Percentiles rank a stretch among this genome's conserved stretches.
Conservation (phyloP, 495 filamentous ascomycete genomes). For the Aeminium ludgeri region DNA sequence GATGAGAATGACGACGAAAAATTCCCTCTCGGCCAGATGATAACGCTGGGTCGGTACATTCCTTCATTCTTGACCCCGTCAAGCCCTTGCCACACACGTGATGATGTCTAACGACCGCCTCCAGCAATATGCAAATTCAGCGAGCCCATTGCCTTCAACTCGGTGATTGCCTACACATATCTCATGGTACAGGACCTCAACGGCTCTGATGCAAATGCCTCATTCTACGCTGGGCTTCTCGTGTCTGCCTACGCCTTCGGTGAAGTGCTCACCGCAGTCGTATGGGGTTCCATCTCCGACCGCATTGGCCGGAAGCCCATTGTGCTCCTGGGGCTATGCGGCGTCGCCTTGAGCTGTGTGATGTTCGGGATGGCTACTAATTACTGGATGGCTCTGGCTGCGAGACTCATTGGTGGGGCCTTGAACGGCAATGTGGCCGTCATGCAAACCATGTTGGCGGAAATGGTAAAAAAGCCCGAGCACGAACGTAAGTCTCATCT, state of each 20-base stretch:
- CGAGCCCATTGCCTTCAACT: conserved; percentile 20
- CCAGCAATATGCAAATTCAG: conserved; percentile 18
- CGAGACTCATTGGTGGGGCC: conserved; percentile 14
- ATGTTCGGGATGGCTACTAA: conserved; percentile 16
- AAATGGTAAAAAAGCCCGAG: conserved; percentile 16
- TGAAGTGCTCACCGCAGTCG: conserved; percentile 24
- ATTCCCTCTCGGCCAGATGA: conserved; percentile 1
- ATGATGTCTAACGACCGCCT: background rate
- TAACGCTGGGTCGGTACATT: background rate
- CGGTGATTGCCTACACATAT: conserved; percentile 17
- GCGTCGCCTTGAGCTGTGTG: conserved; percentile 13
- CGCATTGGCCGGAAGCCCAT: conserved; percentile 77
- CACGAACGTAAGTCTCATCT: conserved; percentile 16
- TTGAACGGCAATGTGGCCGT: conserved; percentile 20
- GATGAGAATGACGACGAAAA: background rate
- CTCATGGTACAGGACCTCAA: conserved; percentile 16
- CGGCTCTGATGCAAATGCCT: conserved; percentile 7
- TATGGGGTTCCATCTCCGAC: conserved; percentile 86
- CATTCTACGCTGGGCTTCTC: conserved; percentile 17
- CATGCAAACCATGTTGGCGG: conserved; percentile 18
- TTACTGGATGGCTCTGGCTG: conserved; percentile 15
- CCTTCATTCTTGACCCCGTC: background rate
- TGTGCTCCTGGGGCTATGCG: conserved; percentile 35
- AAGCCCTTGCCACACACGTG: background rate
- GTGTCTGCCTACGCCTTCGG: conserved; percentile 17